These are phyloP conservation scores for Drosera capensis DNA, from an alignment of 148 eudicot species.

Conservation along the genomic window DNA sequence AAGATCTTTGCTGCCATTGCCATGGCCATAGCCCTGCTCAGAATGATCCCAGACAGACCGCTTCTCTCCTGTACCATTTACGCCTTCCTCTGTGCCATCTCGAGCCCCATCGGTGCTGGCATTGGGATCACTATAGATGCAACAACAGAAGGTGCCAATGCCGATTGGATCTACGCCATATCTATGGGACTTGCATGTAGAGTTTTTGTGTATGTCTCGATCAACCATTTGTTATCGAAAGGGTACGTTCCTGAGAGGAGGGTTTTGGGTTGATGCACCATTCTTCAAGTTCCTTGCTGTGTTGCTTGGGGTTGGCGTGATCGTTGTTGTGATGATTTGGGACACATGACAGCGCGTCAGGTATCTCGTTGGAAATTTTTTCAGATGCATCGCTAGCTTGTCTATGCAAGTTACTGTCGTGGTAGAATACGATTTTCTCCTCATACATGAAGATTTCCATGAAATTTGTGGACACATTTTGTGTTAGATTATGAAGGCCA, in stretches of 20 bases:
- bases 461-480: too few species aligned
- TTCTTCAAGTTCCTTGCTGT: conserved; percentile 34
- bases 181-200: conserved; percentile 60
- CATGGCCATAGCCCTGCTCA: conserved; percentile 54
- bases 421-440: too few species aligned
- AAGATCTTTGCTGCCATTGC: conserved; percentile 59
- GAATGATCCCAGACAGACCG: conserved; percentile 48
- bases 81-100: conserved; percentile 51
- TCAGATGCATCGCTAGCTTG: too few species aligned
- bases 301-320: conserved; percentile 36
- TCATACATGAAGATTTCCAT: too few species aligned
- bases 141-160: conserved; percentile 34
- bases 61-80: conserved; percentile 34
- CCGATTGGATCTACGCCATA: conserved; percentile 54
- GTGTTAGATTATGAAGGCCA: too few species aligned
- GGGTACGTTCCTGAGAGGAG: conserved; percentile 21
- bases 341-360: too few species aligned
- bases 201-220: conserved; percentile 45
- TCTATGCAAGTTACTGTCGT: too few species aligned
- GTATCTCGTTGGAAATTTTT: too few species aligned
- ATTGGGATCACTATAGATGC: conserved; percentile 48
- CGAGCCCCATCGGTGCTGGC: conserved; percentile 49
- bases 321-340: conserved; percentile 67
- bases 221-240: conserved; percentile 42
- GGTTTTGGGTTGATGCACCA: conserved; percentile 23